Conservation (phyloP, 2,329 filamentous ascomycete species). For the Aspergillus floridensis region DNA sequence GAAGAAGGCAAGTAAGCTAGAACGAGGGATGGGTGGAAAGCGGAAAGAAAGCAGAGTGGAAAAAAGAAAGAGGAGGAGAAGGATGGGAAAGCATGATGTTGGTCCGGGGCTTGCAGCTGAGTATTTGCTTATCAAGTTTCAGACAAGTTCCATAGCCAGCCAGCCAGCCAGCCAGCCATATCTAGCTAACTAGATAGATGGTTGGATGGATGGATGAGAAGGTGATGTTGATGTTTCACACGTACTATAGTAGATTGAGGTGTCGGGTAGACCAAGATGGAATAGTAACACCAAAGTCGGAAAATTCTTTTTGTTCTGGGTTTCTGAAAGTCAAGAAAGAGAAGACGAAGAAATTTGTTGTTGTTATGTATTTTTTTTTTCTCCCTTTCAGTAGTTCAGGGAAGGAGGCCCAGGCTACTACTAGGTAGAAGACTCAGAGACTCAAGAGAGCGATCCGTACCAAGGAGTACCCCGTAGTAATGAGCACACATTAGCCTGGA, state of each 20-base stretch:
- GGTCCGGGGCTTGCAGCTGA: background rate
- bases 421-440: background rate
- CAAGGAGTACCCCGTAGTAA: constrained; percentile 9
- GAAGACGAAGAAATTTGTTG: background rate
- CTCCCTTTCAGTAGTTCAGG: background rate
- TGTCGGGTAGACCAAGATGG: no score
- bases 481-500: background rate
- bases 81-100: background rate
- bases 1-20: background rate
- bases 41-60: background rate
- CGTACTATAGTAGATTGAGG: background rate
- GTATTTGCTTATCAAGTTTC: background rate
- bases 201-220: background rate
- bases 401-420: background rate
- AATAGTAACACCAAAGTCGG: no score
- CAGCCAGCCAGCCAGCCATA: no score
- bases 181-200: no score
- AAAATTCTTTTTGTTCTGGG: no score
- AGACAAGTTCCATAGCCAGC: background rate
- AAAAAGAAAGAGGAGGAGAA: background rate
- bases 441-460: background rate
- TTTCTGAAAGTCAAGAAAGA: background rate
- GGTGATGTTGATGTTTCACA: background rate
- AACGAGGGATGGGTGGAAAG: background rate
- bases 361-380: background rate